Evolutionary conservation across 2,329 filamentous ascomycete species (phyloP), one percentile per base, ranked within the genome.

Genomic region (Dactylellina drechsleri): DNA sequence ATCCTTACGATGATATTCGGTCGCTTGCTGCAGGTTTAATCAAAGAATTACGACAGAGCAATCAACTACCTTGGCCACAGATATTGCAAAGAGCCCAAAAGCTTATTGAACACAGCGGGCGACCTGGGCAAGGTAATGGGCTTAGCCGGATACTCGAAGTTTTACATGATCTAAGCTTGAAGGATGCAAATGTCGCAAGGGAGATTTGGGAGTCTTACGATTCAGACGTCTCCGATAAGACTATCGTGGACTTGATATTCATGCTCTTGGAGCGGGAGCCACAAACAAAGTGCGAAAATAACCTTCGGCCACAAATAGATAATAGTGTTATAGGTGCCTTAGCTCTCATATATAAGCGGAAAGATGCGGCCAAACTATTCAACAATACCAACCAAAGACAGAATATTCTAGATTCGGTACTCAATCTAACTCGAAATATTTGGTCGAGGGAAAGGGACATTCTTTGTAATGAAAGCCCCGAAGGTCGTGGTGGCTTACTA

Each of bases 1-100:
- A 99, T 79, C 92, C 94, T 0, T 99, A 96, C 79, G 95, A 98
- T 68, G 95, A 99, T 81, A 91, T 98, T 3, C 87, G 94, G 77
- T 88, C 86, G 50, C 82, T 83, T 43, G 85, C 88, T 1, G 83
- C 85, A 0, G 82, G 81, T 1, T 82, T 89, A 1, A 78, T 91
- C 28, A 84, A 83, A 61, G 79, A 87, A n/a, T 83, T 87, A 47
- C 82, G 84, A 1, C 81, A 83, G 23, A 72, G 68, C 47, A 45
- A 77, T 56, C 18, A 60, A 15, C 31, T 78, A 6, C 79, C 85
- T 8, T 81, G 89, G 28, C 77, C 76, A 2, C 81, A 83, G 15
- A 86, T 89, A 65, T 83, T 87, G 45, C 78, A 76, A 0, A 84
- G 84, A 64, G 87, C 88, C 0, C 86, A 90, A 67, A 81, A 82